These are phyloP conservation scores for Alternaria solani DNA, from an alignment of 2,329 filamentous ascomycete species.

Conservation along the genomic window DNA sequence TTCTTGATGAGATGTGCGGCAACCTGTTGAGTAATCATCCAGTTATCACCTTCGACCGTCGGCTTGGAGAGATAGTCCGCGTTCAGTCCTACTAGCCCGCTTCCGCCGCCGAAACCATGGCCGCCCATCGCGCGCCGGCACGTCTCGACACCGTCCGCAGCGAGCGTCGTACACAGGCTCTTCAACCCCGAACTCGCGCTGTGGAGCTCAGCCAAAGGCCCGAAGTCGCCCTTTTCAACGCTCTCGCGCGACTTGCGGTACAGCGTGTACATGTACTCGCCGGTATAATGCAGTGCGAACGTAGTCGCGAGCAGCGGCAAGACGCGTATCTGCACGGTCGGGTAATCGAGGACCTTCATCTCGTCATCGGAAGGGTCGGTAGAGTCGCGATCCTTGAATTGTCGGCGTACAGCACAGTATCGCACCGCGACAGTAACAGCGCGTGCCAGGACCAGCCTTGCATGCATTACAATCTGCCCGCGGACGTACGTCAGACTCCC, in stretches of 20 bases:
- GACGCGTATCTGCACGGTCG: conserved; percentile 63
- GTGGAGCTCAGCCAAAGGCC: conserved; percentile 60
- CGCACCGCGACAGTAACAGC: conserved; percentile 63
- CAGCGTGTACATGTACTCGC: conserved; percentile 60
- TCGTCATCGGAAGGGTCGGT: conserved; percentile 48
- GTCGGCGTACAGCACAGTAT: conserved; percentile 59
- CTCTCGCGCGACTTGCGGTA: conserved; percentile 57
- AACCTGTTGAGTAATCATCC: conserved; percentile 66
- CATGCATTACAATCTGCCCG: conserved; percentile 59
- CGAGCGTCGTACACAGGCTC: conserved; percentile 61
- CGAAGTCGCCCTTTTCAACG: conserved; percentile 61
- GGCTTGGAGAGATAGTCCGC: conserved; percentile 62
- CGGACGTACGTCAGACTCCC: conserved; percentile 60
- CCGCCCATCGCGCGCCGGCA: conserved; percentile 63
- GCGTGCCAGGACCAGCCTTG: conserved; percentile 60
- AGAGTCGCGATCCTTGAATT: conserved; percentile 61
- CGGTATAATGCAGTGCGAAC: conserved; percentile 59
- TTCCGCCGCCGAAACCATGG: conserved; percentile 62
- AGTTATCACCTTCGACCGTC: conserved; percentile 65
- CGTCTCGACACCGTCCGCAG: conserved; percentile 63
- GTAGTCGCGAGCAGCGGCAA: conserved; percentile 62
- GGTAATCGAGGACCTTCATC: conserved; percentile 61
- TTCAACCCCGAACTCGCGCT: conserved; percentile 64
- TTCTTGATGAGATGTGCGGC: conserved; percentile 62
- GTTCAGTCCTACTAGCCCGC: conserved; percentile 62